Percentiles rank a stretch among this genome's conserved stretches.
phyloP scores from a whole-genome alignment of 2,329 filamentous ascomycete species.

The Phoma sp. region DNA sequence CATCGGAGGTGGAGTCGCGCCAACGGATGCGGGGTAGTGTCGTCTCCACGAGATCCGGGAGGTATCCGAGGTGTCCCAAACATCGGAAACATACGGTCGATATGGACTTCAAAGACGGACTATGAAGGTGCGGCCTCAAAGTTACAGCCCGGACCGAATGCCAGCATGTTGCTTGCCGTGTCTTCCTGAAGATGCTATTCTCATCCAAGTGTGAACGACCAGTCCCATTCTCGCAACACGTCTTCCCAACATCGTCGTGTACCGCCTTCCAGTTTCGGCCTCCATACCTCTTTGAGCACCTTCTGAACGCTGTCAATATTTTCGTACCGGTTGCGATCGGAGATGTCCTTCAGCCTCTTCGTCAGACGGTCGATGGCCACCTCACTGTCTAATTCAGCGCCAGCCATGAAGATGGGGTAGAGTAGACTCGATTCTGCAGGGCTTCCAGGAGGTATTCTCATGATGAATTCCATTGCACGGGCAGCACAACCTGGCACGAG shows the following conservation, averaged over 20 bases:
- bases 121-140: too few relatives aligned
- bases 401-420: conserved; percentile 47
- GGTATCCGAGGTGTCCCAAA: conserved; percentile 1
- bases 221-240: conserved; percentile 44
- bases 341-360: conserved; percentile 40
- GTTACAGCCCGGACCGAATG: too few relatives aligned
- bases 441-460: conserved; percentile 44
- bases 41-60: background rate
- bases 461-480: conserved; percentile 45
- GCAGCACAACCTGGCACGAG: conserved; percentile 40
- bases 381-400: conserved; percentile 42
- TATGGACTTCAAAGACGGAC: background rate
- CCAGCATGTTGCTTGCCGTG: background rate
- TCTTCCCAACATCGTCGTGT: conserved; percentile 46
- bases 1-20: background rate
- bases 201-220: conserved; percentile 46
- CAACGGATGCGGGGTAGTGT: conserved; percentile 9
- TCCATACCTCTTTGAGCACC: conserved; percentile 47
- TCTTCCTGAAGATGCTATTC: background rate
- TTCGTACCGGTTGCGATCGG: conserved; percentile 45
- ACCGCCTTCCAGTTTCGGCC: conserved; percentile 38
- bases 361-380: conserved; percentile 40
- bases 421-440: conserved; percentile 45
- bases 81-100: background rate
- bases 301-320: conserved; percentile 45